These are phyloP conservation scores for Neonectria sp. DNA, from an alignment of 2,329 filamentous ascomycete genomes.

Conservation along the genomic window DNA sequence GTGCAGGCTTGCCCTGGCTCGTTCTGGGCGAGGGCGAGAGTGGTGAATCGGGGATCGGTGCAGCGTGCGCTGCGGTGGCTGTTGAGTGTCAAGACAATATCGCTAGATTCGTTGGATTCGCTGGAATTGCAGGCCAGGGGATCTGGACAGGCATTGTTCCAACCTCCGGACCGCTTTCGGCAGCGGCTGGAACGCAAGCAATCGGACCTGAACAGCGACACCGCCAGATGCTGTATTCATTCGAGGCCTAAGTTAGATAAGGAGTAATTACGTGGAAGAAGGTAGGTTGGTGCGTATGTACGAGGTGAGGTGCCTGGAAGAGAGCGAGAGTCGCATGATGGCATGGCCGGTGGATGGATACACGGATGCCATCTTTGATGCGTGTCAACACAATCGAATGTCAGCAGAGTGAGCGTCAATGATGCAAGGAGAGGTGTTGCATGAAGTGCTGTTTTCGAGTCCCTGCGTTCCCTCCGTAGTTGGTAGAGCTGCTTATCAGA, in stretches of 20 bases:
- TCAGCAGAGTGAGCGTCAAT: conserved; percentile 3
- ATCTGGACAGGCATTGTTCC: conserved; percentile 26
- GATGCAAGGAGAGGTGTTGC: conserved; percentile 19
- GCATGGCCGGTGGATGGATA: neutral
- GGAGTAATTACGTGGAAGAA: neutral
- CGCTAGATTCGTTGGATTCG: conserved; percentile 5
- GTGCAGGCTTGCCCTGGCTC: neutral
- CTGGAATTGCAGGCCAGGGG: conserved; percentile 17
- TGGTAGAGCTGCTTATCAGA: neutral
- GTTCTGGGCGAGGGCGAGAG: neutral
- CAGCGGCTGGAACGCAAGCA: conserved; percentile 25
- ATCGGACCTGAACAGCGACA: conserved; percentile 1
- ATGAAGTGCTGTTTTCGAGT: neutral
- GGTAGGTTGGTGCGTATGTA: neutral
- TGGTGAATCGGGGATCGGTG: neutral
- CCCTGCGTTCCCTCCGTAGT: conserved; percentile 3
- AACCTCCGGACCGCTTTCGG: conserved; percentile 25
- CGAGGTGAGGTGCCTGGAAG: too few relatives aligned
- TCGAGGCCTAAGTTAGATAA: conserved; percentile 1
- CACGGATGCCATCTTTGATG: neutral
- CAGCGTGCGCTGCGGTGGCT: conserved; percentile 15
- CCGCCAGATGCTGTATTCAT: conserved; percentile 10
- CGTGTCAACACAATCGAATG: neutral
- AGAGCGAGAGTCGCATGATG: neutral
- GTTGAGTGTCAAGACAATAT: conserved; percentile 8